Evolutionary conservation across 2,329 filamentous ascomycete species (phyloP).

Genomic region (Ramularia endophylla): DNA sequence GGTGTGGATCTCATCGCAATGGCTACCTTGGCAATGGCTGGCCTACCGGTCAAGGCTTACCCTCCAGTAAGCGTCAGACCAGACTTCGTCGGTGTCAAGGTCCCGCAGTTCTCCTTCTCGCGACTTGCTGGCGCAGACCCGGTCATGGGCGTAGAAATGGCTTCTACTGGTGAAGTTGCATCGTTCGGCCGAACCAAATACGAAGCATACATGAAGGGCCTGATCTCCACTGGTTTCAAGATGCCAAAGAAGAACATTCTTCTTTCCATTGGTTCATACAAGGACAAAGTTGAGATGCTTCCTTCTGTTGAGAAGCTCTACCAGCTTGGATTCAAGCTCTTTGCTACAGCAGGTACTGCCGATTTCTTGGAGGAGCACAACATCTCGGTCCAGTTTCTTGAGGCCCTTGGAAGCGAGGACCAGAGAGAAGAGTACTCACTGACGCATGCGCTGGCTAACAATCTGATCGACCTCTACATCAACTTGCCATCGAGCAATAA

Average conservation of each 20-base stretch:
- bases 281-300: slow-evolving; percentile 97
- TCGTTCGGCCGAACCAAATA: slow-evolving; percentile 95
- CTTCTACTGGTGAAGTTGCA: slow-evolving; percentile 95
- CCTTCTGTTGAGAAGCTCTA: slow-evolving; percentile 86
- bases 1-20: slow-evolving; percentile 96
- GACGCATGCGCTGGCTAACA: slow-evolving; percentile 93
- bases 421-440: slow-evolving; percentile 96
- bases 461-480: slow-evolving; percentile 98
- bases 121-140: slow-evolving; percentile 93
- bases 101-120: slow-evolving; percentile 98
- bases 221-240: slow-evolving; percentile 94
- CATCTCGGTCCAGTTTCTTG: slow-evolving; percentile 87
- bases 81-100: slow-evolving; percentile 92
- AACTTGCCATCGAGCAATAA: slow-evolving; percentile 98
- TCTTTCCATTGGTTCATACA: slow-evolving; percentile 92
- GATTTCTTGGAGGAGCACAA: slow-evolving; percentile 94
- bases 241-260: slow-evolving; percentile 93
- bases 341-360: slow-evolving; percentile 91
- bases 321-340: slow-evolving; percentile 89
- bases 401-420: slow-evolving; percentile 72
- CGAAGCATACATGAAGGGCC: slow-evolving; percentile 93
- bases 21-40: slow-evolving; percentile 96
- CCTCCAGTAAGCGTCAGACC: slow-evolving; percentile 68
- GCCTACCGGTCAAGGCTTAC: slow-evolving; percentile 73
- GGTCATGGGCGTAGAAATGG: slow-evolving; percentile 97